A percentile compares a stretch with the other conserved stretches of the same genome.
phyloP scores from a whole-genome alignment of 1,284 basidiomycete species.

The Moniliophthora roreri region DNA sequence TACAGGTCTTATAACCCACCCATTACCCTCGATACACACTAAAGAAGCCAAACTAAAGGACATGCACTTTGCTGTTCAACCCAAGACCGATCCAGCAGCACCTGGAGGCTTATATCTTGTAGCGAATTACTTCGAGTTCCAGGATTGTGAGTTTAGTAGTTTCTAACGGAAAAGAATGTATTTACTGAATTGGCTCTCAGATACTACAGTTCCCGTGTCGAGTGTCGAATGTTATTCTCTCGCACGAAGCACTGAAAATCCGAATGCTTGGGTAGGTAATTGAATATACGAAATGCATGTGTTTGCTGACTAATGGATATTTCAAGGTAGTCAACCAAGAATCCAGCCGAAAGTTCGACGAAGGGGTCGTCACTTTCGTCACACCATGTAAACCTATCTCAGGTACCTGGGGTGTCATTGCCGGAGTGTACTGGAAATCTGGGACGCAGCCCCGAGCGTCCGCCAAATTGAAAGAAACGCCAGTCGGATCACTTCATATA shows the following conservation, averaged over 20 bases:
- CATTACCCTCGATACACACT: constrained; percentile 29
- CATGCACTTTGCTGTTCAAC: constrained; percentile 18
- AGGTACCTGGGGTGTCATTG: constrained; percentile 33
- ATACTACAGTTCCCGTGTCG: constrained; percentile 49
- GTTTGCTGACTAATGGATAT: neutral
- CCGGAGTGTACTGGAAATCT: constrained; percentile 43
- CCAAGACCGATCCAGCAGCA: constrained; percentile 14
- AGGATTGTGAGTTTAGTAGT: constrained; percentile 48
- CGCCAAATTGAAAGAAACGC: constrained; percentile 35
- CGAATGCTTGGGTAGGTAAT: constrained; percentile 28
- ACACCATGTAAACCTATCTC: constrained; percentile 26
- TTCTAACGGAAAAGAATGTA: neutral
- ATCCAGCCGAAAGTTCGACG: constrained; percentile 39
- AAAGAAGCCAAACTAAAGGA: constrained; percentile 21
- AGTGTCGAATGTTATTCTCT: constrained; percentile 41
- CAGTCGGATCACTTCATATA: constrained; percentile 49
- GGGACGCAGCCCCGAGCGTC: constrained; percentile 35
- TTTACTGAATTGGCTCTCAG: constrained; percentile 29
- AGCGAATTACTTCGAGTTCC: constrained; percentile 55
- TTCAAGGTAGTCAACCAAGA: constrained; percentile 31
- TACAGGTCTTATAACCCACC: constrained; percentile 20
- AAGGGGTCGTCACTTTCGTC: constrained; percentile 42
- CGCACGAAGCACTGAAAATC: neutral
- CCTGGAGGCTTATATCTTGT: constrained; percentile 42
- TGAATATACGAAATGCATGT: neutral